Base-by-base conservation (phyloP, 179 eudicot genomes). In the Beta corolliflora region DNA sequence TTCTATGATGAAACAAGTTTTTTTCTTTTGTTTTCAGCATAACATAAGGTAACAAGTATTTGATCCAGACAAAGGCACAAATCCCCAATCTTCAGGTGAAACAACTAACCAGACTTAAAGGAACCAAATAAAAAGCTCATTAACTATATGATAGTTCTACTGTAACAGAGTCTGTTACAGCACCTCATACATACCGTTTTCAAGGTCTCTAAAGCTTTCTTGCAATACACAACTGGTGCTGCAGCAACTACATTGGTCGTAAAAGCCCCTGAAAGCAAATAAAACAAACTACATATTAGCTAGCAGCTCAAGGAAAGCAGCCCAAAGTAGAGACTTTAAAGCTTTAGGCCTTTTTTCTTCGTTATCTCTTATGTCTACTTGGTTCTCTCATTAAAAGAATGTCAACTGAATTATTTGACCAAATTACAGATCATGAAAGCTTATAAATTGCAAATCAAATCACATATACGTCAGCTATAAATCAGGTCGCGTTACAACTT, bases 201-300 rank as follows among this genome's bases (percentile, higher is more conserved):
- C 1, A 93, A 91, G 59, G 77, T 59, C 68, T 89, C 89, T 73
- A 95, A 84, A 71, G 86, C 86, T 78, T 86, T 83, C 88, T 92
- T 94, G 91, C 97, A 94, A 80, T 95, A 92, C 45, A 92, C 55
- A 82, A 95, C 98, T 59, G 99, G 99, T 77, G 99, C 99, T 82
- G 99, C 99, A 80, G 98, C 99, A 66, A 95, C 97, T 80, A 94
- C 91, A 86, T 95, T 95, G 50, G 91, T 94, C 9, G 99, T 95
- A 85, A 95, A 95, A 55, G 94, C 90, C 73, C 99, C 99, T 95
- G 83, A 73, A 85, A 82, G 66, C 74, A 80, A 25, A 65, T 9
- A 82, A 48, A 44, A 76, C 13, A 58, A 36, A 58, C 31, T 46
- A 46, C 2, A 55, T 36, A 23, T 36, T 16, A 65, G 56, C 53